phyloP scores from a whole-genome alignment of 2,329 filamentous ascomycete genomes.

The Daldinia sp. region DNA sequence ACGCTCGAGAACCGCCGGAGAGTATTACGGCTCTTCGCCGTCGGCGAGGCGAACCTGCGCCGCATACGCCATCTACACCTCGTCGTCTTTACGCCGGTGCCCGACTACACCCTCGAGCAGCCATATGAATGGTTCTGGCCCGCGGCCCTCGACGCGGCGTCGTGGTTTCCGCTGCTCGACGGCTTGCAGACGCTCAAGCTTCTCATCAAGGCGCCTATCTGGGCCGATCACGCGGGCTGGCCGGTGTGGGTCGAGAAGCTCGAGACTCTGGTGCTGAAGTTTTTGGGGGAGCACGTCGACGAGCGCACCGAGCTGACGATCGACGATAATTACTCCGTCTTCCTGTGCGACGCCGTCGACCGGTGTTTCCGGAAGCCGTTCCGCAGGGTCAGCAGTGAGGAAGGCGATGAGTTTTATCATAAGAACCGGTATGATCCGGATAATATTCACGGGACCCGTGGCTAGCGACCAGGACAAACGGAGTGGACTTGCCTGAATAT shows the following conservation, averaged over 20 bases:
- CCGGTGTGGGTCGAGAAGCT: conserved; percentile 27
- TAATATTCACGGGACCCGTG: conserved; percentile 26
- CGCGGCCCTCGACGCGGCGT: neutral
- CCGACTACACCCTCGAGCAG: conserved; percentile 11
- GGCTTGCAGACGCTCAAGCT: conserved; percentile 16
- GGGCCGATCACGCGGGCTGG: conserved; percentile 17
- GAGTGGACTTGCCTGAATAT: neutral
- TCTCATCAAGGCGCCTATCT: conserved; percentile 13
- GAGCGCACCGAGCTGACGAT: conserved; percentile 24
- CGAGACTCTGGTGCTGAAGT: conserved; percentile 19
- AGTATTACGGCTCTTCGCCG: conserved; percentile 23
- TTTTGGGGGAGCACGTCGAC: conserved; percentile 26
- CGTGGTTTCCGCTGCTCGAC: conserved; percentile 21
- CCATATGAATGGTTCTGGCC: conserved; percentile 29
- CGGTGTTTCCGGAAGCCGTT: conserved; percentile 32
- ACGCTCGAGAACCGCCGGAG: conserved; percentile 15
- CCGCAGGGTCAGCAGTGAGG: conserved; percentile 12
- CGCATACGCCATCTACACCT: conserved; percentile 17
- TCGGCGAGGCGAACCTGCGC: conserved; percentile 28
- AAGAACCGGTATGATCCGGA: conserved; percentile 29
- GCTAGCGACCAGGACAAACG: conserved; percentile 2
- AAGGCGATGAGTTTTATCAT: conserved; percentile 31
- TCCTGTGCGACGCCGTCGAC: conserved; percentile 34
- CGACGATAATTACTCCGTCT: conserved; percentile 36
- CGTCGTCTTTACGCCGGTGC: conserved; percentile 10